Conservation (phyloP, 139 green algal species). For the Chlorella sp. region DNA sequence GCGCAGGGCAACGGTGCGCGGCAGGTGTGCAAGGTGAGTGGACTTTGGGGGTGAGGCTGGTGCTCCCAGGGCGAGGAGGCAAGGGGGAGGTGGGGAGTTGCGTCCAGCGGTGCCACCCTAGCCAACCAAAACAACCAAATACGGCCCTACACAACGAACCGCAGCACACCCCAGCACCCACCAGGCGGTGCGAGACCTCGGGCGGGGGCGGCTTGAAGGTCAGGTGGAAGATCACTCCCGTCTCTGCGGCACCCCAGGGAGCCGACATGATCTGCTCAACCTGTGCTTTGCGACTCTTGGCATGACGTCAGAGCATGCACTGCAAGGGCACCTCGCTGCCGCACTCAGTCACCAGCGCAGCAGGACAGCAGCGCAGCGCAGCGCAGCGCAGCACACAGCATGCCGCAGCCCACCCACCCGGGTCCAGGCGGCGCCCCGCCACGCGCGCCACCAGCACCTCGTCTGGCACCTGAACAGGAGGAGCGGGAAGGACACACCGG, state of each 20-base stretch:
- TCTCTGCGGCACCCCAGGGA: too few species aligned
- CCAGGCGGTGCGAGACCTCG: conserved; percentile 72
- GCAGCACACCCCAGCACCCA: background rate
- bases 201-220: conserved; percentile 88
- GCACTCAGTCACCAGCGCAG: too few species aligned
- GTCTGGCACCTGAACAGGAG: conserved; percentile 83
- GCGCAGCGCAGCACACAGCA: too few species aligned
- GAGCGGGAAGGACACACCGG: background rate
- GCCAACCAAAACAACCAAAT: background rate
- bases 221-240: conserved; percentile 93
- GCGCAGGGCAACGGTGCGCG: too few species aligned
- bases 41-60: background rate
- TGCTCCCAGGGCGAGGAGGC: background rate
- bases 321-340: too few species aligned
- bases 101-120: background rate
- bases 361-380: too few species aligned
- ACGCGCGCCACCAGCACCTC: conserved; percentile 94
- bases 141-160: background rate
- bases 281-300: too few species aligned
- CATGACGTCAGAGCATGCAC: too few species aligned
- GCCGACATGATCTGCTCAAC: too few species aligned
- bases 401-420: too few species aligned
- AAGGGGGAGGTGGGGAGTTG: background rate
- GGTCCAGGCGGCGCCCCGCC: conserved; percentile 93
- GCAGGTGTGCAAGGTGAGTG: background rate